Evolutionary conservation across 2,329 filamentous ascomycete species (phyloP).

Genomic region (Pseudocercospora eumusae): DNA sequence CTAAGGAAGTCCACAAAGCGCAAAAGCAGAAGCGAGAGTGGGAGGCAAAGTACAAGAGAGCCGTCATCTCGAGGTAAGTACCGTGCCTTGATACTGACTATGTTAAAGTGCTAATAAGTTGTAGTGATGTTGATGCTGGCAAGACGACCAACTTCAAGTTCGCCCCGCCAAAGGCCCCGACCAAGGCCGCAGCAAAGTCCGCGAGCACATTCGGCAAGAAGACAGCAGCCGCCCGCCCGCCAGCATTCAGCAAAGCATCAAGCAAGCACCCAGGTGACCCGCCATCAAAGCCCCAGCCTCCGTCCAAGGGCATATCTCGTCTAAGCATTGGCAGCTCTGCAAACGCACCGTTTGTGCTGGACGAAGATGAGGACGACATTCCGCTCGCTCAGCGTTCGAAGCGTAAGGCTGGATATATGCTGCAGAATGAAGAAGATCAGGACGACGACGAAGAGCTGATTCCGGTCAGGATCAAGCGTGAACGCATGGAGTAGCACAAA

Average conservation of each 20-base stretch:
- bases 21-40: background rate
- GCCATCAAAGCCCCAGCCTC: background rate
- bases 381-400: background rate
- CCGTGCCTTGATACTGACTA: too few relatives aligned
- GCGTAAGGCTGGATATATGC: background rate
- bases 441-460: background rate
- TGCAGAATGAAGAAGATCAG: background rate
- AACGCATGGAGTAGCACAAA: background rate
- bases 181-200: background rate
- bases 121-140: background rate
- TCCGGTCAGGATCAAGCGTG: background rate
- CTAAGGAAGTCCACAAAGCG: background rate
- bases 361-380: conserved; percentile 12
- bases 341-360: background rate
- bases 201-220: background rate
- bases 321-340: background rate
- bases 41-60: background rate
- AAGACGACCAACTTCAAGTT: background rate
- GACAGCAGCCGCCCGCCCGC: background rate
- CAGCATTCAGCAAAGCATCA: background rate
- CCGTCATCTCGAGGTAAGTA: background rate
- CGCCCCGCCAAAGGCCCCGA: background rate
- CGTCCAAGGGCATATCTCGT: background rate
- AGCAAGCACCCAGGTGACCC: background rate
- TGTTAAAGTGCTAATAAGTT: too few relatives aligned